phyloP scores from a whole-genome alignment of 108 stramenopile species.

The Nitzschia sp. region DNA sequence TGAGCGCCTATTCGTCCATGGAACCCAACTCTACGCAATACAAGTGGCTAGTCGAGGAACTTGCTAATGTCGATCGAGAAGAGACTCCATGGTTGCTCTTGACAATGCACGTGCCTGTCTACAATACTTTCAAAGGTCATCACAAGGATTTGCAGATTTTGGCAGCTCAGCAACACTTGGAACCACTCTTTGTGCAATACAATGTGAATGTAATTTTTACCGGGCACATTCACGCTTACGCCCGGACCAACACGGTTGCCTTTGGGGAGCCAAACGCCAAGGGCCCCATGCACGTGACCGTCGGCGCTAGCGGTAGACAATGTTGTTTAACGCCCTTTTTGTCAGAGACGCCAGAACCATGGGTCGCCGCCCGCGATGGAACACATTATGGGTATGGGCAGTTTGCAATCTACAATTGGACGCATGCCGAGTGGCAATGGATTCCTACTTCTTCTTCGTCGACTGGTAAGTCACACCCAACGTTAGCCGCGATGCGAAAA shows the following conservation, averaged over 20 bases:
- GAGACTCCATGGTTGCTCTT: constrained; percentile 82
- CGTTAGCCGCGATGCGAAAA: no score
- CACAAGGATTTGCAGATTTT: constrained; percentile 53
- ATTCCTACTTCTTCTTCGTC: constrained; percentile 28
- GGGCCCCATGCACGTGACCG: constrained; percentile 79
- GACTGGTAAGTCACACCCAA: constrained; percentile 3
- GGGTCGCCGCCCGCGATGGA: constrained; percentile 80
- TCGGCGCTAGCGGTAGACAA: constrained; percentile 91
- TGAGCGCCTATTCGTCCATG: constrained; percentile 68
- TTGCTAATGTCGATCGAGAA: constrained; percentile 60
- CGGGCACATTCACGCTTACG: constrained; percentile 92
- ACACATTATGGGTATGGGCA: constrained; percentile 83
- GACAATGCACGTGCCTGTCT: constrained; percentile 74
- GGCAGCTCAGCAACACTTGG: constrained; percentile 58
- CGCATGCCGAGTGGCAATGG: constrained; percentile 73
- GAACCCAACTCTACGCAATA: constrained; percentile 60
- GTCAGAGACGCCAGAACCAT: constrained; percentile 60
- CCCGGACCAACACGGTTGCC: constrained; percentile 59
- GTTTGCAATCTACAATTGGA: constrained; percentile 63
- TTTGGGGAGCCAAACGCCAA: constrained; percentile 19
- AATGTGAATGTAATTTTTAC: constrained; percentile 80
- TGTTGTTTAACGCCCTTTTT: constrained; percentile 56
- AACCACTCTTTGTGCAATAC: constrained; percentile 73
- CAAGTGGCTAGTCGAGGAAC: constrained; percentile 64
- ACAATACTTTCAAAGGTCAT: constrained; percentile 72